These are phyloP conservation scores for Naegleria fowleri DNA, from an alignment of 208 protist genomes.

Conservation along the genomic window DNA sequence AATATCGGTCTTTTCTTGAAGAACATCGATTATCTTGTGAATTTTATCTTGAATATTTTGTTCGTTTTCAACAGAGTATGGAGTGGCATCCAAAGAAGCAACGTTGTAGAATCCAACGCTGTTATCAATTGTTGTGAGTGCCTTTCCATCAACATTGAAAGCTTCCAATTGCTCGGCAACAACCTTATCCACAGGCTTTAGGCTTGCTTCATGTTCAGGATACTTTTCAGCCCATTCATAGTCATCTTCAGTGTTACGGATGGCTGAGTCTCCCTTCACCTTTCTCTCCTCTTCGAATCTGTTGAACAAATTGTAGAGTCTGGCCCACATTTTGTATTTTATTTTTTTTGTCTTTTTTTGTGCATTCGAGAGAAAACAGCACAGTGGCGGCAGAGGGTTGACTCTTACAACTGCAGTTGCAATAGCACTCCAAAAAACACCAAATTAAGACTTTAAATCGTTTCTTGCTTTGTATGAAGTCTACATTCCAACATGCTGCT, in stretches of 20 bases:
- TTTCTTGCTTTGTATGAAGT: too few species aligned
- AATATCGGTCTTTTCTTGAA: background rate
- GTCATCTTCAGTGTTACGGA: background rate
- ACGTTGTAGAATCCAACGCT: background rate
- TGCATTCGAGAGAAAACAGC: background rate
- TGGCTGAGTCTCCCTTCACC: background rate
- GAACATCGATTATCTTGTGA: background rate
- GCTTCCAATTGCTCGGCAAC: background rate
- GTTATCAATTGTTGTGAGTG: background rate
- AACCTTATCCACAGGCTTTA: background rate
- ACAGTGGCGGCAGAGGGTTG: background rate
- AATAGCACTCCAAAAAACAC: background rate
- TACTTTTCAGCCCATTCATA: background rate
- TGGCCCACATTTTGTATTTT: background rate
- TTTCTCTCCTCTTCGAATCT: background rate
- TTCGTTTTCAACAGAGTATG: background rate
- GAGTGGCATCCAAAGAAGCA: background rate
- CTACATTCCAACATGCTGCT: too few species aligned
- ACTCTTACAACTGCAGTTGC: background rate
- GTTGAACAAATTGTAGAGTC: background rate
- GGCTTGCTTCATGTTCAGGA: background rate
- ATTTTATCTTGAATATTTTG: constrained; percentile 6
- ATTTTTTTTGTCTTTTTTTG: background rate
- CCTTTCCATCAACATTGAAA: background rate
- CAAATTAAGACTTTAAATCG: background rate